These are phyloP conservation scores for Amniculicola lignicola DNA, from an alignment of 495 filamentous ascomycete genomes.

Conservation along the genomic window DNA sequence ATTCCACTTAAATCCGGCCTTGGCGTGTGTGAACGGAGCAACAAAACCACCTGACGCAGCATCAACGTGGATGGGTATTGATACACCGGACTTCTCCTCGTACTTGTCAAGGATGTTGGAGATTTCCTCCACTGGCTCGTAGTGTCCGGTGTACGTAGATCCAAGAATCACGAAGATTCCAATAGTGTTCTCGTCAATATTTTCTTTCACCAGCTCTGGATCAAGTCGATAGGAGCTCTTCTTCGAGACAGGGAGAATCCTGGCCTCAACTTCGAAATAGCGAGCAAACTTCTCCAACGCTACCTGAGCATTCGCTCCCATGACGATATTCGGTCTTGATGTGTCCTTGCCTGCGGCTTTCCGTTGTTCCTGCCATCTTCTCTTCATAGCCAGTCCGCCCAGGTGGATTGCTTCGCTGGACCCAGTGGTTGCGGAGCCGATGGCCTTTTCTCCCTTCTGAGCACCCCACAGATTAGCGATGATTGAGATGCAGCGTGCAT, in stretches of 20 bases:
- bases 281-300: conserved; percentile 70
- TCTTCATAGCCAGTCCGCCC: conserved; percentile 75
- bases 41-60: conserved; percentile 68
- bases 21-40: conserved; percentile 65
- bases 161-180: conserved; percentile 74
- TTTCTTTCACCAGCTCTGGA: conserved; percentile 59
- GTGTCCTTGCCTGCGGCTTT: conserved; percentile 59
- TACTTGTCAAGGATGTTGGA: conserved; percentile 64
- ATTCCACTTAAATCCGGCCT: conserved; percentile 62
- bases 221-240: conserved; percentile 63
- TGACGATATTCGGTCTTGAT: conserved; percentile 67
- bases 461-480: conserved; percentile 67
- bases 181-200: conserved; percentile 75
- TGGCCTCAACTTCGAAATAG: conserved; percentile 74
- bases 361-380: conserved; percentile 69
- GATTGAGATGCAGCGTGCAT: conserved; percentile 68
- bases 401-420: conserved; percentile 73
- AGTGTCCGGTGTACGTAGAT: conserved; percentile 73
- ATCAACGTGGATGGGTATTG: conserved; percentile 76
- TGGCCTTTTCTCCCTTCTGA: conserved; percentile 61
- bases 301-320: conserved; percentile 70
- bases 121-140: conserved; percentile 70
- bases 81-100: conserved; percentile 58
- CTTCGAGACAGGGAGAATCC: conserved; percentile 64
- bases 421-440: conserved; percentile 71